phyloP scores from a whole-genome alignment of 805 yeast genomes.

The Cyberlindnera euphorbiae region DNA sequence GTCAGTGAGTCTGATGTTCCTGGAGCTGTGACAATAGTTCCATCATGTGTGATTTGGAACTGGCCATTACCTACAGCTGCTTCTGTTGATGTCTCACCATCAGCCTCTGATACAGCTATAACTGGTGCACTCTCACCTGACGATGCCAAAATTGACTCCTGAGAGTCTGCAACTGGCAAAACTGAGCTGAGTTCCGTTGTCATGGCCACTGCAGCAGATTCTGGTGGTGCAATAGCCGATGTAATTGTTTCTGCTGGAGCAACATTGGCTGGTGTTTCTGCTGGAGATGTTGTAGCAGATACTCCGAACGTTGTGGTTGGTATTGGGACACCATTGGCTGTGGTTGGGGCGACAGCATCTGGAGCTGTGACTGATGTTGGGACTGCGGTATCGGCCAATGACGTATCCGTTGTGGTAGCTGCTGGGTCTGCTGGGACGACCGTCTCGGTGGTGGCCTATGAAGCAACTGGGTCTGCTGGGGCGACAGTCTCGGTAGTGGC shows the following conservation, averaged over 20 bases:
- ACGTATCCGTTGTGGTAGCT: no score
- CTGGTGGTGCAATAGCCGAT: no score
- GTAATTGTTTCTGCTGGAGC: no score
- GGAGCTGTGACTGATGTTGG: slow-evolving; percentile 15
- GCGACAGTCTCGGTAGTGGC: no score
- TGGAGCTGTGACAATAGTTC: slow-evolving; percentile 1
- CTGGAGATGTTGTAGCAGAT: neutral
- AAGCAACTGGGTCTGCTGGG: no score
- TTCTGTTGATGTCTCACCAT: neutral
- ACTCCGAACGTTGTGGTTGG: slow-evolving; percentile 11
- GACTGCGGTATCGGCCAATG: slow-evolving; percentile 16
- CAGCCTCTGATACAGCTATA: neutral
- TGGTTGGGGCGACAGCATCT: slow-evolving; percentile 2
- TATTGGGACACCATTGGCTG: slow-evolving; percentile 10
- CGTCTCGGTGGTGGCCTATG: no score
- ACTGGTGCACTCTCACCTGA: neutral
- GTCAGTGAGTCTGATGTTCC: slow-evolving; percentile 8
- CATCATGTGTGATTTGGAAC: slow-evolving; percentile 7
- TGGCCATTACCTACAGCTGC: slow-evolving; percentile 9
- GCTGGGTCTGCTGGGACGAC: slow-evolving; percentile 14
- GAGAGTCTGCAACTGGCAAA: slow-evolving; percentile 3
- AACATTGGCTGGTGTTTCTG: slow-evolving; percentile 7
- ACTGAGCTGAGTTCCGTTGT: slow-evolving; percentile 2
- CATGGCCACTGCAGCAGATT: no score
- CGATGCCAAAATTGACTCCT: neutral